Base-by-base conservation (phyloP, 768 basidiomycete genomes). In the Pholiota conissans region DNA sequence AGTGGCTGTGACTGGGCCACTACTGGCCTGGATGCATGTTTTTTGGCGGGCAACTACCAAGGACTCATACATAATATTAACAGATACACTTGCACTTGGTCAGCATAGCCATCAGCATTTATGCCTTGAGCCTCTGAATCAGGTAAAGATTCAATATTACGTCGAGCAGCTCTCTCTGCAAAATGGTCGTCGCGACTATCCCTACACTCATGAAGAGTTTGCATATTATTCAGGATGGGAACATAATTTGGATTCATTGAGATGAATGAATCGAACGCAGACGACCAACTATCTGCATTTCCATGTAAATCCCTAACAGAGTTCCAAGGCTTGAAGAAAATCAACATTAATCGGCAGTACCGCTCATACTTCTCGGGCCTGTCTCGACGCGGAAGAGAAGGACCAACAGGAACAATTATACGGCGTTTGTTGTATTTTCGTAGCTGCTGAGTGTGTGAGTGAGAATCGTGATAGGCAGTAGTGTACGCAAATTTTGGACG, bases 141-240 rank as follows among this genome's bases (percentile, higher is more conserved):
- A n/a, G n/a, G n/a, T n/a, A n/a, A n/a, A n/a, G n/a, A n/a, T n/a
- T n/a, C n/a, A 50, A 16, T 11, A 20, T 30, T 5, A 5, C 32
- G 16, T 18, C 11, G 7, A 10, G 30, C 9, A 24, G 3, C 7
- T 2, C 32, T 3, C 13, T 39, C 47, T 2, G 34, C 10, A 6
- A 34, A 48, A n/a, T 65, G 73, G 51, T 74, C 73, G 63, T 77
- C 72, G 35, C 67, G 52, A 1, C 69, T 69, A 69, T 76, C 73
- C 18, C 68, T 37, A 55, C 75, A 76, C 61, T 39, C 37, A 39
- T 39, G 37, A 13, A 39, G 14, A 39, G 20, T 10, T 14, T 39
- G 37, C 37, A 39, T 39, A 18, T 39, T 39, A 18, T 39, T 18
- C 10, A 39, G 14, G 18, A 37, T 37, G 5, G 3, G 14, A 13